These are phyloP conservation scores for Trypanosoma caninum DNA, from an alignment of 208 protist species.

Conservation along the genomic window DNA sequence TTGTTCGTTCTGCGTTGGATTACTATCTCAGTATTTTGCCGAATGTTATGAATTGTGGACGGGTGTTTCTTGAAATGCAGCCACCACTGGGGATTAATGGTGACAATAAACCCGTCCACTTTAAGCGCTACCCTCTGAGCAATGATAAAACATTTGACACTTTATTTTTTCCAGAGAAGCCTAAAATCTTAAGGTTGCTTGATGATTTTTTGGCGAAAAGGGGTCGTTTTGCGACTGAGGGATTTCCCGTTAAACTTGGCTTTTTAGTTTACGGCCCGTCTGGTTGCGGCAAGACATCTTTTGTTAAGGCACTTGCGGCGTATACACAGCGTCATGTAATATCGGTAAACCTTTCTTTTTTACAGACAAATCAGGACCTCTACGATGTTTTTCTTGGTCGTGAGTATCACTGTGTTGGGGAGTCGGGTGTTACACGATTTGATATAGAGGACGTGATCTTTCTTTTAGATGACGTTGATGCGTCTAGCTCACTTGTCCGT, in stretches of 20 bases:
- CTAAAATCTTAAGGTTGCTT: conserved; percentile 62
- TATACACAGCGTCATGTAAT: conserved; percentile 96
- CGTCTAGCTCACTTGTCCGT: conserved; percentile 63
- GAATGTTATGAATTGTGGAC: conserved; percentile 25
- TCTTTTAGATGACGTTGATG: conserved; percentile 82
- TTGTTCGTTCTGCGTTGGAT: conserved; percentile 29
- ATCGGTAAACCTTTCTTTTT: conserved; percentile 57
- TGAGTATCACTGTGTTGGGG: conserved; percentile 44
- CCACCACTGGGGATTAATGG: not conserved
- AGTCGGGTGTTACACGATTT: conserved; percentile 42
- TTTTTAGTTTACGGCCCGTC: conserved; percentile 98
- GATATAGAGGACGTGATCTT: conserved; percentile 81
- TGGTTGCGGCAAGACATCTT: conserved; percentile 96
- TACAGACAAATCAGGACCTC: conserved; percentile 87
- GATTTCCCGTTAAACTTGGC: conserved; percentile 92
- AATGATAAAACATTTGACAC: conserved; percentile 82
- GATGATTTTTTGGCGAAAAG: conserved; percentile 71
- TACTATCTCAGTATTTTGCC: conserved; percentile 44
- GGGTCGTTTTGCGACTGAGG: conserved; percentile 78
- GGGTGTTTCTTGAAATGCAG: conserved; percentile 51
- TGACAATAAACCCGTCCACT: conserved; percentile 17
- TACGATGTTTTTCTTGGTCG: conserved; percentile 86
- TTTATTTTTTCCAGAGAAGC: conserved; percentile 81
- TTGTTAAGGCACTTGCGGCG: conserved; percentile 98
- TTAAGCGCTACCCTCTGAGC: conserved; percentile 70